Evolutionary conservation across 257 asterid genomes (phyloP).

Genomic region (Gentiana straminea): DNA sequence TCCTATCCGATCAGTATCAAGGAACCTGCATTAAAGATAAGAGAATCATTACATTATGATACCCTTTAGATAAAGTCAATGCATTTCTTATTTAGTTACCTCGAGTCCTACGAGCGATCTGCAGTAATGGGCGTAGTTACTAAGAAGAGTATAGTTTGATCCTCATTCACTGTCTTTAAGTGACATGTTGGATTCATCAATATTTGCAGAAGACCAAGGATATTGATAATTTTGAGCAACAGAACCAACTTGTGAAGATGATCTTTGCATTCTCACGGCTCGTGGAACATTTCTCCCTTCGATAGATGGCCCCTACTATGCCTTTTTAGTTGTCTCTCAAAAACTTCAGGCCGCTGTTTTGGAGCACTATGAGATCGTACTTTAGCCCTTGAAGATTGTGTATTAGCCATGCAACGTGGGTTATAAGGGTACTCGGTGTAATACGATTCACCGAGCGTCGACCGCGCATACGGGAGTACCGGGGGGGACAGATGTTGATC

Average conservation of each 20-base stretch:
- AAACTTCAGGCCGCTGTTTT: slow-evolving; percentile 72
- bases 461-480: slow-evolving; percentile 20
- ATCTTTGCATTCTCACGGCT: slow-evolving; percentile 83
- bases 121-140: slow-evolving; percentile 57
- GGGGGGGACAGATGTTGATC: slow-evolving; percentile 12
- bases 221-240: slow-evolving; percentile 52
- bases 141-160: slow-evolving; percentile 61
- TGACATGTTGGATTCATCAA: slow-evolving; percentile 61
- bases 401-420: slow-evolving; percentile 89
- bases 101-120: slow-evolving; percentile 79
- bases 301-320: slow-evolving; percentile 67
- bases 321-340: slow-evolving; percentile 58
- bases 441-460: slow-evolving; percentile 62
- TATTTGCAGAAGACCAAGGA: slow-evolving; percentile 85
- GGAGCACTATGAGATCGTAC: slow-evolving; percentile 97
- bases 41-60: too few species aligned
- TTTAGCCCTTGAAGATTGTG: slow-evolving; percentile 83
- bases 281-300: slow-evolving; percentile 88
- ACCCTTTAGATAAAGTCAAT: too few species aligned
- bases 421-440: slow-evolving; percentile 49
- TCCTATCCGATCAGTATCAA: too few species aligned
- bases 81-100: slow-evolving; percentile 19
- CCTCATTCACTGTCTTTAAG: slow-evolving; percentile 86
- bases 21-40: too few species aligned
- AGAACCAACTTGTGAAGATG: slow-evolving; percentile 77